Percentiles rank a stretch among this genome's conserved stretches.
phyloP scores from a whole-genome alignment of 768 basidiomycete genomes.

The Lentinula raphanica region DNA sequence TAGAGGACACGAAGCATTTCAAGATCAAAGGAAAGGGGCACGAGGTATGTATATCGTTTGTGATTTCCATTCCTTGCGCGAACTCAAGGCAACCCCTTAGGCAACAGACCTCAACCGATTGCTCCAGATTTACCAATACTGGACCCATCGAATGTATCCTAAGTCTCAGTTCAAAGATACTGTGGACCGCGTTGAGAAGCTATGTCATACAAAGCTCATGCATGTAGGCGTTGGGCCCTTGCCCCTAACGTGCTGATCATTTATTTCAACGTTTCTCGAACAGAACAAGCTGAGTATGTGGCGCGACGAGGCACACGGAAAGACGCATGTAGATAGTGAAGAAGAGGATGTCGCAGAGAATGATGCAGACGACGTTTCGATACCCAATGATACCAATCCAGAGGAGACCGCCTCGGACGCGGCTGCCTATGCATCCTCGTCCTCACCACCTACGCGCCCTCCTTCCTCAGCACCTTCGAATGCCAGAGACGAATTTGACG shows the following conservation, averaged over 20 bases:
- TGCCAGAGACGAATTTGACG: constrained; percentile 28
- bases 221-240: constrained; percentile 46
- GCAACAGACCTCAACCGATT: constrained; percentile 75
- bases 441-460: constrained; percentile 27
- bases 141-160: constrained; percentile 92
- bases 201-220: constrained; percentile 84
- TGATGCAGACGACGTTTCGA: constrained; percentile 18
- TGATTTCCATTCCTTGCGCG: background rate
- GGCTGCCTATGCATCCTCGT: constrained; percentile 28
- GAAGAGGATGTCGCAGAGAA: constrained; percentile 20
- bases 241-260: background rate
- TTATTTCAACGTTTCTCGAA: background rate
- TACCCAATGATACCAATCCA: constrained; percentile 17
- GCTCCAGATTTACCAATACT: constrained; percentile 85
- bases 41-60: constrained; percentile 53
- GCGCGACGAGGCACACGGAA: constrained; percentile 60
- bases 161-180: constrained; percentile 86
- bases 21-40: constrained; percentile 85
- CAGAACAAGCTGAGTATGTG: constrained; percentile 73
- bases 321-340: constrained; percentile 17
- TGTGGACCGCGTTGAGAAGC: constrained; percentile 76
- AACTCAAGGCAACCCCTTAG: constrained; percentile 32
- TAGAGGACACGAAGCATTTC: constrained; percentile 73
- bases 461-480: constrained; percentile 36
- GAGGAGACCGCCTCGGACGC: constrained; percentile 19